A percentile compares a stretch with the other conserved stretches of the same genome.
Evolutionary conservation across 257 asterid species (phyloP).

Genomic region (Solanum lignicaule): DNA sequence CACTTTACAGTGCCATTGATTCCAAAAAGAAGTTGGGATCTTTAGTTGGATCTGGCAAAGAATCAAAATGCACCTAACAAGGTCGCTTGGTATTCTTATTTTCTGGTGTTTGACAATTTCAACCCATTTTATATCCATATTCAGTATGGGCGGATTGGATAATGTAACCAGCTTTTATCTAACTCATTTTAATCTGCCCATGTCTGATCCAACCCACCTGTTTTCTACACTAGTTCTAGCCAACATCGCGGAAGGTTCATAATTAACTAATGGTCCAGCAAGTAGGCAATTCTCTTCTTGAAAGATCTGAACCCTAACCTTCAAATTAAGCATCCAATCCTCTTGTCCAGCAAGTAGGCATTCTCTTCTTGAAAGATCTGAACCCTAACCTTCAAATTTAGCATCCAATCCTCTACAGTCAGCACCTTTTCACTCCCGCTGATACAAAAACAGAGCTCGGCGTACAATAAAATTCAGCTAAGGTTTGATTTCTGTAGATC

Average conservation of each 20-base stretch:
- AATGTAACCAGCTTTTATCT: background rate
- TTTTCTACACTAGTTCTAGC: background rate
- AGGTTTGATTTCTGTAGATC: background rate
- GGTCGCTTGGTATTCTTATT: background rate
- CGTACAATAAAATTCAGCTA: background rate
- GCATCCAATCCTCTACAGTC: background rate
- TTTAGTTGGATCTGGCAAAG: background rate
- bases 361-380: background rate
- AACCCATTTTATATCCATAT: background rate
- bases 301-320: background rate
- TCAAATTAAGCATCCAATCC: background rate
- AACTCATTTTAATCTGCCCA: background rate
- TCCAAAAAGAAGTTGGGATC: background rate
- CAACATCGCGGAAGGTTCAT: background rate
- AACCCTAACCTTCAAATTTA: background rate
- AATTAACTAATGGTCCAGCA: background rate
- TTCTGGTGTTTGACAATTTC: background rate
- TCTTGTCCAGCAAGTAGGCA: too few relatives aligned
- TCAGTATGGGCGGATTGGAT: background rate
- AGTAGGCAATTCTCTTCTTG: background rate
- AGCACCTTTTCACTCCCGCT: background rate
- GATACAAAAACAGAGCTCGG: background rate
- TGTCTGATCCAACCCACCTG: background rate
- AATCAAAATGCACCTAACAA: background rate
- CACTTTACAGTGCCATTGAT: background rate